Percentiles rank a stretch among this genome's conserved stretches.
These are phyloP conservation scores for Smallanthus sonchifolius DNA, from an alignment of 129 eudicot species.

Conservation along the genomic window DNA sequence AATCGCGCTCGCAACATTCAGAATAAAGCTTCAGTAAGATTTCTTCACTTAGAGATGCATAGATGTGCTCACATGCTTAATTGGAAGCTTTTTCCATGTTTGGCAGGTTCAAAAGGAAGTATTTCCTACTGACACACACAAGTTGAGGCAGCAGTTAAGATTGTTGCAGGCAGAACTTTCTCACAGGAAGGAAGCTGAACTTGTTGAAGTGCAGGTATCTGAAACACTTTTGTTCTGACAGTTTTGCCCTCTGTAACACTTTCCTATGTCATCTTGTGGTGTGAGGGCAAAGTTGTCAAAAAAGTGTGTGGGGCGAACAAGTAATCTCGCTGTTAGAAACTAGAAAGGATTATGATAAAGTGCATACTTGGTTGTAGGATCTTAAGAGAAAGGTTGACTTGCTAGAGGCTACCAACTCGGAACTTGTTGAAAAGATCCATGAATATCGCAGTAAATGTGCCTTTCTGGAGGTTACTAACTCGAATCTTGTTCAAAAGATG, in stretches of 20 bases:
- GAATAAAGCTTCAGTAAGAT: slow-evolving; percentile 88
- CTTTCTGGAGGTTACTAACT: slow-evolving; percentile 18
- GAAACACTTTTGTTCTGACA: not conserved
- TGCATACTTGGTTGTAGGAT: slow-evolving; percentile 42
- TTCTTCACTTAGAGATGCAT: not conserved
- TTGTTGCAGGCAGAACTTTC: slow-evolving; percentile 92
- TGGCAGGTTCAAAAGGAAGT: slow-evolving; percentile 87
- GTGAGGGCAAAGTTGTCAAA: not conserved
- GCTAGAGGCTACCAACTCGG: slow-evolving; percentile 82
- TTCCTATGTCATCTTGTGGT: not conserved
- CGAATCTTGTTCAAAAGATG: slow-evolving; percentile 20
- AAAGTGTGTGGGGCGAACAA: not conserved
- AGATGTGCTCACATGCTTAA: not conserved
- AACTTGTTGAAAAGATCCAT: slow-evolving; percentile 59
- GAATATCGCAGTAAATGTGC: slow-evolving; percentile 44
- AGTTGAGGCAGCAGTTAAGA: slow-evolving; percentile 93
- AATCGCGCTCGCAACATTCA: slow-evolving; percentile 98
- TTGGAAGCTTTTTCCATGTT: not conserved
- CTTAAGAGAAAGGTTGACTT: slow-evolving; percentile 67
- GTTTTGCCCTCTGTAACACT: not conserved
- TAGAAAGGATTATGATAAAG: slow-evolving; percentile 7
- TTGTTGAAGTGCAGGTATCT: slow-evolving; percentile 74
- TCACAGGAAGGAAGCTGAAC: slow-evolving; percentile 73
- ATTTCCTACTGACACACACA: slow-evolving; percentile 75
- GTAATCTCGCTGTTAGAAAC: not conserved